Evolutionary conservation across 805 yeast genomes (phyloP), one percentile per base, ranked within the genome.

Genomic region (Yueomyces sp.): DNA sequence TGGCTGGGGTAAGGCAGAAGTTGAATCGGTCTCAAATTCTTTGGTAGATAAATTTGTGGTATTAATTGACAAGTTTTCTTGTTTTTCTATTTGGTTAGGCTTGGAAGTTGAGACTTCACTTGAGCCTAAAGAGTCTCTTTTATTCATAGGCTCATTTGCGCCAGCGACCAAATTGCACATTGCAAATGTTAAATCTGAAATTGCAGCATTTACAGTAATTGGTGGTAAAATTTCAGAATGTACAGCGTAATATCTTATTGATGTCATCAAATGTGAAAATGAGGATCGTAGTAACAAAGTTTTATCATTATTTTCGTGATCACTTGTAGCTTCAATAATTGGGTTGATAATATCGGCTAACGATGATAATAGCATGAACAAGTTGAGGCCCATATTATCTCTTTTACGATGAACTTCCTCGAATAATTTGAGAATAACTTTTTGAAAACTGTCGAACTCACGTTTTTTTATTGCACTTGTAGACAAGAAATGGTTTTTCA

Each of bases 221-320:
- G 70, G 72, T 0, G 96, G 95, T 44, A 85, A 62, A 2, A 84
- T 54, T 27, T 43, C 36, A 3, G 73, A 66, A 51, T 82, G 80
- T 8, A 78, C 64, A 1, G 83, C 75, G 59, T 68, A 82, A 55
- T 85, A 85, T 53, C 95, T 71, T 1, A 88, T 74, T 1, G 86
- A 72, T 3, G 95, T 79, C 38, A 90, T 76, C 0, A 79, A 74
- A 60, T 82, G 86, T 19, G 87, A 76, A 28, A 83, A 73, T 1
- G 90, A 71, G 39, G 81, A 80, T 44, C 80, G 74, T n/a, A 53
- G 26, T 28, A 76, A 54, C 39, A 68, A 57, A 38, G 77, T 60
- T 55, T 67, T 62, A 46, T 73, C 68, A 45, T 68, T 53, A 43
- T 57, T 57, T 26, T 55, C 53, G 1, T 7, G 37, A 5, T 11